phyloP scores from a whole-genome alignment of 768 basidiomycete genomes.

The Sutorius australiensis region DNA sequence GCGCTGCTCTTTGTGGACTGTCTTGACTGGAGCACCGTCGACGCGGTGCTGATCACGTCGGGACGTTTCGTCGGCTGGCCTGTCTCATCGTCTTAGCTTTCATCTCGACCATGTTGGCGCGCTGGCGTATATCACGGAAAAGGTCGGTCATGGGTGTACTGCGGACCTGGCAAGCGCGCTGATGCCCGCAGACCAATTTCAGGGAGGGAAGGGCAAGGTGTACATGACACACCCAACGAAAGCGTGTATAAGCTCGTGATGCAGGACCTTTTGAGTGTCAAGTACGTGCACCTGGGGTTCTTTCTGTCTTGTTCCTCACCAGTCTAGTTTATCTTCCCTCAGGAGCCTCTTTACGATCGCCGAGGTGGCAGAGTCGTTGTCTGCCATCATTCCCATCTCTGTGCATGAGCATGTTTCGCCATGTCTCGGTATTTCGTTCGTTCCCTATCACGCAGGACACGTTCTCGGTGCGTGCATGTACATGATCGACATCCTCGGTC shows the following conservation, averaged over 20 bases:
- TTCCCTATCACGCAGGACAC: slow-evolving; percentile 95
- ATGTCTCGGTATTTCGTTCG: slow-evolving; percentile 89
- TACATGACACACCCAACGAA: slow-evolving; percentile 99
- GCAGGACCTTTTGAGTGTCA: slow-evolving; percentile 93
- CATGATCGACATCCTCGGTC: slow-evolving; percentile 90
- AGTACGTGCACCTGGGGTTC: slow-evolving; percentile 44
- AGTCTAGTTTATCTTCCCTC: slow-evolving; percentile 52
- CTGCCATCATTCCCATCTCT: slow-evolving; percentile 81
- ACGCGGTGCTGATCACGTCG: slow-evolving; percentile 81
- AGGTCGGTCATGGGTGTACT: slow-evolving; percentile 43
- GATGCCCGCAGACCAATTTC: slow-evolving; percentile 80
- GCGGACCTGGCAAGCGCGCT: background rate
- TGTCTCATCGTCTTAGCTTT: slow-evolving; percentile 51
- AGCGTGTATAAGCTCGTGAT: slow-evolving; percentile 96
- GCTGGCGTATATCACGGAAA: slow-evolving; percentile 94
- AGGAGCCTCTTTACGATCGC: slow-evolving; percentile 72
- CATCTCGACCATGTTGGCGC: slow-evolving; percentile 97
- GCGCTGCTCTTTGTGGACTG: slow-evolving; percentile 94
- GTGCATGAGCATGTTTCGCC: slow-evolving; percentile 87
- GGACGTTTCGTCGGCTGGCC: background rate
- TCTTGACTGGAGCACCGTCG: slow-evolving; percentile 95
- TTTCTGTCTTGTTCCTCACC: background rate
- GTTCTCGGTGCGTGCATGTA: slow-evolving; percentile 98
- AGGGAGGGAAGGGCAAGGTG: slow-evolving; percentile 89
- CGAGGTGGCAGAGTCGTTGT: slow-evolving; percentile 75